phyloP scores from a whole-genome alignment of 2,329 filamentous ascomycete genomes.

The Penicillium thymicola region DNA sequence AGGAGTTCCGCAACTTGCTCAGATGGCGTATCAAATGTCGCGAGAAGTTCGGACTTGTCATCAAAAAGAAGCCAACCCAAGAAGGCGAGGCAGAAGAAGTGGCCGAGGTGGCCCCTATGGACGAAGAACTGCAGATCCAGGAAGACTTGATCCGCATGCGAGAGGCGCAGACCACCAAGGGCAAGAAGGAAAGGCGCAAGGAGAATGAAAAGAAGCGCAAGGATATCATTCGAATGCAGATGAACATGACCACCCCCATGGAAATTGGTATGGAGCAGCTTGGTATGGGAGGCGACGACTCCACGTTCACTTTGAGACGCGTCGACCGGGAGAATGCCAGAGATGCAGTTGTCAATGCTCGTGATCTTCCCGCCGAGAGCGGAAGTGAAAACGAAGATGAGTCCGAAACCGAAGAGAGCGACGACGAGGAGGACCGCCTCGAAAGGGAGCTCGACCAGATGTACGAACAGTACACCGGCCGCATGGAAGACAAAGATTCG shows the following conservation, averaged over 20 bases:
- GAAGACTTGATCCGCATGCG: slow-evolving; percentile 79
- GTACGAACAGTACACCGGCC: slow-evolving; percentile 82
- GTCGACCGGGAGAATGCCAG: slow-evolving; percentile 73
- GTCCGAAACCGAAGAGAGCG: slow-evolving; percentile 59
- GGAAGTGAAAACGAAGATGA: slow-evolving; percentile 60
- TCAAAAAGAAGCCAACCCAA: slow-evolving; percentile 62
- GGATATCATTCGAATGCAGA: slow-evolving; percentile 92
- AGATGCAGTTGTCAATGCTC: slow-evolving; percentile 68
- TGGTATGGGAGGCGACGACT: slow-evolving; percentile 72
- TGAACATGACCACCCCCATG: slow-evolving; percentile 94
- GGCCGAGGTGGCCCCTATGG: slow-evolving; percentile 82
- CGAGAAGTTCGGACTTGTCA: slow-evolving; percentile 82
- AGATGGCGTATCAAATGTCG: slow-evolving; percentile 87
- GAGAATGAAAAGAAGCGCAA: slow-evolving; percentile 94
- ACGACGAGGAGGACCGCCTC: slow-evolving; percentile 76
- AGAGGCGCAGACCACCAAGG: slow-evolving; percentile 71
- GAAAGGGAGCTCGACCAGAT: slow-evolving; percentile 82
- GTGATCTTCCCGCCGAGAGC: slow-evolving; percentile 64
- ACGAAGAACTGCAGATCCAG: slow-evolving; percentile 88
- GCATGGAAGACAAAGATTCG: slow-evolving; percentile 73
- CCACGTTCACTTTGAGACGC: slow-evolving; percentile 81
- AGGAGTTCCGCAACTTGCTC: slow-evolving; percentile 87
- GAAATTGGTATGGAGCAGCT: slow-evolving; percentile 91
- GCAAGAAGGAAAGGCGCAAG: slow-evolving; percentile 76
- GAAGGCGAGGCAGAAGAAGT: slow-evolving; percentile 65